Evolutionary conservation across 352 stramenopile species (phyloP), one percentile per base, ranked within the genome.

Genomic region (Globisporangium abappressorium): DNA sequence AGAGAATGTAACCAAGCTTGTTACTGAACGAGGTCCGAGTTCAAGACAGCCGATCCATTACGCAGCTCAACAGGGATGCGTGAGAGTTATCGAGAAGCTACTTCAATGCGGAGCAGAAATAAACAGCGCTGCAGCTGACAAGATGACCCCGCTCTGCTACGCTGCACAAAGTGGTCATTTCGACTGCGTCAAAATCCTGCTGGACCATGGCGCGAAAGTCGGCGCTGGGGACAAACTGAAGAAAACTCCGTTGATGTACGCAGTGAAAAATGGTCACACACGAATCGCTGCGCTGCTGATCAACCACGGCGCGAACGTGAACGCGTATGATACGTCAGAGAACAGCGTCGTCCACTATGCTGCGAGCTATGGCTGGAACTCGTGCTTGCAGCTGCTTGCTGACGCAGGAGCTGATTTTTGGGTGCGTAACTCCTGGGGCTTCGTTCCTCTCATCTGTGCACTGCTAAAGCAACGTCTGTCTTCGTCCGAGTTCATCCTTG

Each of bases 341-440:
- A 94, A 94, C 58, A 93, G 81, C 59, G 80, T 81, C 2, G 82
- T 79, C 12, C 86, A 94, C 62, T 94, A 93, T 57, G 84, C 84
- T 3, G 86, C 86, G 20, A 89, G 78, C 55, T 94, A 93, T 54
- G 85, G 85, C 3, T 94, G 84, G 84, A 74, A 76, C 22, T 91
- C 85, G 9, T 88, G 85, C 30, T 51, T 94, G 26, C 70, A 84
- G 56, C 59, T 94, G 9, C 69, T 94, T 4, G 74, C 71, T 0
- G 75, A 84, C 41, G 70, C 81, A 0, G 82, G 81, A 14, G 84
- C 84, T 6, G 84, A 91, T 43, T 75, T 91, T 46, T 94, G 84
- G 85, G 66, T 77, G 1, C 79, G 79, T 22, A 94, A 94, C 66
- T 78, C 82, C 12, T 94, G 85, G 85, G 85, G 85, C 0, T 92